Percentiles rank a stretch among this genome's conserved stretches.
phyloP scores from a whole-genome alignment of 805 yeast species.

The Candida glaebosa region DNA sequence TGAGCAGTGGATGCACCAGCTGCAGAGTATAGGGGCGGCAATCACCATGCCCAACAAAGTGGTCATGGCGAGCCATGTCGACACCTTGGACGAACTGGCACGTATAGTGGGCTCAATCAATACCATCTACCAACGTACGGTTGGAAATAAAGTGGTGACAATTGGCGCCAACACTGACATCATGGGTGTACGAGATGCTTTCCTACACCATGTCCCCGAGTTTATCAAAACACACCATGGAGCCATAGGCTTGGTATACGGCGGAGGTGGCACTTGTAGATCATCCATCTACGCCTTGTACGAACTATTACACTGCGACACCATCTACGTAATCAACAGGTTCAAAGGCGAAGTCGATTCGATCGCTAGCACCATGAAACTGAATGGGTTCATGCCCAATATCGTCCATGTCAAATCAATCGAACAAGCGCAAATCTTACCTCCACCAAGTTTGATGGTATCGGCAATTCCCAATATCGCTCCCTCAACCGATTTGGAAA shows the following conservation, averaged over 20 bases:
- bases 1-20: slow-evolving; percentile 9
- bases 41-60: slow-evolving; percentile 33
- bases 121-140: slow-evolving; percentile 25
- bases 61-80: slow-evolving; percentile 22
- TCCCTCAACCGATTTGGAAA: slow-evolving; percentile 21
- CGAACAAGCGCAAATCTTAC: slow-evolving; percentile 17
- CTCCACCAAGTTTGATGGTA: slow-evolving; percentile 21
- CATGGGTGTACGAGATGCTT: slow-evolving; percentile 27
- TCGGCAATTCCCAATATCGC: slow-evolving; percentile 27
- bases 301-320: slow-evolving; percentile 21
- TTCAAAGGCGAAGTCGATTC: slow-evolving; percentile 22
- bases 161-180: slow-evolving; percentile 34
- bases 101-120: slow-evolving; percentile 30
- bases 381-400: slow-evolving; percentile 21
- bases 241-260: slow-evolving; percentile 29
- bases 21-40: slow-evolving; percentile 22
- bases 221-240: slow-evolving; percentile 8
- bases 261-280: slow-evolving; percentile 35
- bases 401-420: slow-evolving; percentile 23
- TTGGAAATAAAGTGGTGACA: slow-evolving; percentile 11
- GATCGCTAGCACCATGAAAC: slow-evolving; percentile 16
- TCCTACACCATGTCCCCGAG: slow-evolving; percentile 10
- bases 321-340: slow-evolving; percentile 27
- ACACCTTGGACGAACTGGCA: slow-evolving; percentile 24
- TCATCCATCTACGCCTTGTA: slow-evolving; percentile 29